Percentiles rank a stretch among this genome's conserved stretches.
Evolutionary conservation across 2,329 filamentous ascomycete species (phyloP).

Genomic region (Hypoxylon sp.): DNA sequence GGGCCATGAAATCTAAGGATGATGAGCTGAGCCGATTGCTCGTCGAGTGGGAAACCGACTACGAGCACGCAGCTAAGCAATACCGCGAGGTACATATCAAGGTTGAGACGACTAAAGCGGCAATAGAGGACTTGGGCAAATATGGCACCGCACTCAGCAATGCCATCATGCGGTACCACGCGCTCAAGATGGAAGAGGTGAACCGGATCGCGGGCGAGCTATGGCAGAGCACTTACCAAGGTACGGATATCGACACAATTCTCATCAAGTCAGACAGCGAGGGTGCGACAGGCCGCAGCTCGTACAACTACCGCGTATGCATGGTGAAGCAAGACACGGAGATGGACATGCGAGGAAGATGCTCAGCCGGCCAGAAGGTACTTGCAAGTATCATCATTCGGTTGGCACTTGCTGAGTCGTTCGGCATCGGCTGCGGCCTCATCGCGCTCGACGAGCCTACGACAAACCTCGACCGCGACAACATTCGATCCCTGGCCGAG

Average conservation of each 20-base stretch:
- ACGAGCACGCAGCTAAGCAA: constrained; percentile 83
- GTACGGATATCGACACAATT: constrained; percentile 97
- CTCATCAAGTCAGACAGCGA: constrained; percentile 94
- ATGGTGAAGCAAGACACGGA: constrained; percentile 98
- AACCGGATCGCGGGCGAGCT: constrained; percentile 95
- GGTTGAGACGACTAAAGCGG: constrained; percentile 91
- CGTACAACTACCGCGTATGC: constrained; percentile 96
- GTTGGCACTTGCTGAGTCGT: constrained; percentile 94
- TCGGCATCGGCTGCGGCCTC: constrained; percentile 94
- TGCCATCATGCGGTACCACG: constrained; percentile 97
- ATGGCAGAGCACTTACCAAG: constrained; percentile 97
- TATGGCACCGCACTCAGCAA: constrained; percentile 90
- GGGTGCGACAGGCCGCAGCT: constrained; percentile 78
- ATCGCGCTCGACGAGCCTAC: constrained; percentile 98
- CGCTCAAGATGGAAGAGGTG: constrained; percentile 98
- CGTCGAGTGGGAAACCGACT: constrained; percentile 86
- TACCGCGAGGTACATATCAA: constrained; percentile 92
- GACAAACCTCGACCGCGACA: constrained; percentile 95
- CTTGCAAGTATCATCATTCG: constrained; percentile 98
- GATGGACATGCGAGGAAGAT: constrained; percentile 99
- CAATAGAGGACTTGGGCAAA: constrained; percentile 88
- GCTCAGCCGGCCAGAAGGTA: constrained; percentile 96
- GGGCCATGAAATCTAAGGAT: constrained; percentile 87
- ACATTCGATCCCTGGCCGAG: constrained; percentile 89
- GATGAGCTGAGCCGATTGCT: constrained; percentile 81